A percentile compares a stretch with the other conserved stretches of the same genome.
These are phyloP conservation scores for Starmerella cellae DNA, from an alignment of 805 yeast genomes.

Conservation along the genomic window DNA sequence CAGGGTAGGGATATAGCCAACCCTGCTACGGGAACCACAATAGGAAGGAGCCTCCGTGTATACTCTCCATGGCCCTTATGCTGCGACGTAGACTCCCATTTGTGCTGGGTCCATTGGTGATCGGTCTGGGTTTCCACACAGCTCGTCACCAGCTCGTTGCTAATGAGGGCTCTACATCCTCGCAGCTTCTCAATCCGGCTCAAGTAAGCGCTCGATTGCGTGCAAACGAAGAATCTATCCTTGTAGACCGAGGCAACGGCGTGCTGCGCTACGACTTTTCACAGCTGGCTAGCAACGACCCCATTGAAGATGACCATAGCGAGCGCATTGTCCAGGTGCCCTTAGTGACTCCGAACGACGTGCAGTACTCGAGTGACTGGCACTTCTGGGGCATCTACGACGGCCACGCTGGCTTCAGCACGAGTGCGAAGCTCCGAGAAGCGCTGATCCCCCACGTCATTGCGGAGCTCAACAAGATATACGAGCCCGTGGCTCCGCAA, in stretches of 20 bases:
- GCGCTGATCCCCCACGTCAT: slow-evolving; percentile 66
- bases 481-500: slow-evolving; percentile 39
- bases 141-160: slow-evolving; percentile 11
- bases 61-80: slow-evolving; percentile 5
- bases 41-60: no score
- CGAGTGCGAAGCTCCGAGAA: slow-evolving; percentile 74
- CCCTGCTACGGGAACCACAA: no score
- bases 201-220: slow-evolving; percentile 60
- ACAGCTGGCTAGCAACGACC: slow-evolving; percentile 81
- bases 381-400: slow-evolving; percentile 92
- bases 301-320: slow-evolving; percentile 86
- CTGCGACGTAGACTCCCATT: slow-evolving; percentile 33
- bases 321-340: slow-evolving; percentile 63
- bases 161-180: slow-evolving; percentile 4
- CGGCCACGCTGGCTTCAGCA: slow-evolving; percentile 95
- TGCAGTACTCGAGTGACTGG: slow-evolving; percentile 50
- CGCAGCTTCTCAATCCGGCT: slow-evolving; percentile 28
- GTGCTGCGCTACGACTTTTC: slow-evolving; percentile 77
- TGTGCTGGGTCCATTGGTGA: slow-evolving; percentile 15
- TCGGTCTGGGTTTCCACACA: slow-evolving; percentile 14
- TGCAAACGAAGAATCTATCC: slow-evolving; percentile 64
- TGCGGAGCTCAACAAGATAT: slow-evolving; percentile 50
- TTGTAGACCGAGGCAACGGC: slow-evolving; percentile 74
- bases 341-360: slow-evolving; percentile 31
- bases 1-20: no score